A percentile compares a stretch with the other conserved stretches of the same genome.
Conservation (phyloP, 2,329 filamentous ascomycete genomes). For the Plectosphaerella plurivora region DNA sequence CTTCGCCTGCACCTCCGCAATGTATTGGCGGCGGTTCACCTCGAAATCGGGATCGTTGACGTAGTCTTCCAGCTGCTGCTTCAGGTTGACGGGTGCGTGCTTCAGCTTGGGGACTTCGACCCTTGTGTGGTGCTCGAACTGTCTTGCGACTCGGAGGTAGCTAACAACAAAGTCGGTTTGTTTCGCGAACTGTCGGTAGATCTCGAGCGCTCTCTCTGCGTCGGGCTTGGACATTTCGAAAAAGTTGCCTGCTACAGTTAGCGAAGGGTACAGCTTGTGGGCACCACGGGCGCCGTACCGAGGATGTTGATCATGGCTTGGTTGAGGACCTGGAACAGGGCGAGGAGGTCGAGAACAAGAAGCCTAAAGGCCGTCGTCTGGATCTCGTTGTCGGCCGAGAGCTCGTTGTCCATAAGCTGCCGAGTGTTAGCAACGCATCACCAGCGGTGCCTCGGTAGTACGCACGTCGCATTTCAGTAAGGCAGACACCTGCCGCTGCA, state of each 20-base stretch:
- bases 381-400: constrained; percentile 79
- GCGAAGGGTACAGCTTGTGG: not conserved
- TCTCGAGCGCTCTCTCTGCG: constrained; percentile 83
- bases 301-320: constrained; percentile 96
- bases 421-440: constrained; percentile 3
- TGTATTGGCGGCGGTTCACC: constrained; percentile 83
- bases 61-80: constrained; percentile 88
- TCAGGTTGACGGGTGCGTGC: constrained; percentile 89
- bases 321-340: constrained; percentile 91
- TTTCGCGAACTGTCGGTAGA: constrained; percentile 87
- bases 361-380: constrained; percentile 90
- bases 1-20: constrained; percentile 78
- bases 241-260: constrained; percentile 67
- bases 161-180: constrained; percentile 92
- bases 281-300: constrained; percentile 47
- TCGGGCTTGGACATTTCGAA: constrained; percentile 97
- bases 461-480: constrained; percentile 85
- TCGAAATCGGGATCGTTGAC: constrained; percentile 94
- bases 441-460: constrained; percentile 12
- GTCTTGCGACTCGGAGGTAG: constrained; percentile 80
- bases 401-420: constrained; percentile 79
- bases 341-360: constrained; percentile 82
- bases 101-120: constrained; percentile 96
- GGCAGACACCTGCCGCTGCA: constrained; percentile 82
- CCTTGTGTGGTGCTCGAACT: constrained; percentile 87